Evolutionary conservation across 257 asterid genomes (phyloP), one percentile per base, ranked within the genome.

Genomic region (Solanum bulbocastanum): DNA sequence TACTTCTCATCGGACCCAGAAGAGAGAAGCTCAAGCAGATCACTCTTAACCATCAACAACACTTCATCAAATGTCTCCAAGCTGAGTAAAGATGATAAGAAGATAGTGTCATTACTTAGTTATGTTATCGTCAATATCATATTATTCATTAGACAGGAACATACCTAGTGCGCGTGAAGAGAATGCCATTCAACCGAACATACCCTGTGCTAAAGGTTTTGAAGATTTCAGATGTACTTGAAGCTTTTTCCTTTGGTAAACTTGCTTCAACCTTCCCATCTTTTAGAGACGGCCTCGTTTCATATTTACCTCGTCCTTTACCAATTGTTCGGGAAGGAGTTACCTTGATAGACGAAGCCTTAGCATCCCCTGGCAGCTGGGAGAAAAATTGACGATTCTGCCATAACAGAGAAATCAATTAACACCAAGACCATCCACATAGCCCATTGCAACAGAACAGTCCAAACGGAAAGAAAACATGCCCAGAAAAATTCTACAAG

Each of bases 141-240:
- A 46, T 46, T 30, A 81, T 9, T 30, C 10, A 16, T 49, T 82
- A 49, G 71, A 82, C 68, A 86, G 85, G 33, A 88, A 88, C 92
- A 89, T 88, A 97, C 99, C 99, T 97, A 65, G 99, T 97, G 87
- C 98, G 97, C 8, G 98, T 94, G 90, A 97, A 97, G 62, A 97
- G 94, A 88, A 97, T 90, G 58, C 99, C 99, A 89, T 97, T 94
- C 65, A 96, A 88, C 90, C 99, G 93, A 84, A 96, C 94, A 91
- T 95, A 96, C 65, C 95, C 93, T 10, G 93, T 94, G 85, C 90
- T 89, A 84, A 97, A 96, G 44, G 89, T 91, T 90, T 91, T 96
- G 86, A 91, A 89, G 74, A 91, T 87, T 46, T 94, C 98, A 37
- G 89, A 30, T 56, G 89, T 87, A 87, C 87, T 87, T 76, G 93